phyloP scores from a whole-genome alignment of 176 grass and related monocot species.

The Oryza officinalis region DNA sequence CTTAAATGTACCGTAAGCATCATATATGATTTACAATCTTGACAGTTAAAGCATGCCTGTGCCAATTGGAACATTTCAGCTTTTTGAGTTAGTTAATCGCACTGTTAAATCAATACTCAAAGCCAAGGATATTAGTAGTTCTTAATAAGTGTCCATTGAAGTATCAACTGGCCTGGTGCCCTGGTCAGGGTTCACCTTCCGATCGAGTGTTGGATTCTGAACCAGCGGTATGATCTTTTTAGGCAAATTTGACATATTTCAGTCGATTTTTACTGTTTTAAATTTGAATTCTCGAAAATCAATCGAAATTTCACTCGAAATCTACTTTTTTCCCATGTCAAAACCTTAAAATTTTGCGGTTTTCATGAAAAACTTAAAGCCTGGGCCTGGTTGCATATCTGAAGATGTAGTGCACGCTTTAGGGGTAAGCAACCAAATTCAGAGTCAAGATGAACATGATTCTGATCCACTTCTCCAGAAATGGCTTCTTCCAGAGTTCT shows the following conservation, averaged over 20 bases:
- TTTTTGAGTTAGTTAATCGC: background rate
- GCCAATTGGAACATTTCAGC: background rate
- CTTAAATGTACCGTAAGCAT: background rate
- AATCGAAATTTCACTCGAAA: no score
- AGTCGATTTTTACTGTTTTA: no score
- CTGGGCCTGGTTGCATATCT: background rate
- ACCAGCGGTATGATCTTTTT: no score
- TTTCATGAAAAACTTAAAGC: no score
- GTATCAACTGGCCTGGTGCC: background rate
- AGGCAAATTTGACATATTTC: no score
- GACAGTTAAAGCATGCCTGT: no score
- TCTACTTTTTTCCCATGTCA: no score
- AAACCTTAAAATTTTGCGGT: no score
- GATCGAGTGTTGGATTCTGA: no score
- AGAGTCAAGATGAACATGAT: constrained; percentile 44
- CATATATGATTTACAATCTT: no score
- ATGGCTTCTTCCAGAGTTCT: background rate
- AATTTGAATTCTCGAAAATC: no score
- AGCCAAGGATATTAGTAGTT: background rate
- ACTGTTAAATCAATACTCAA: background rate
- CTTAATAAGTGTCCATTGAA: background rate
- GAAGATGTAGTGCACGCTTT: background rate
- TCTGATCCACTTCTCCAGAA: constrained; percentile 23
- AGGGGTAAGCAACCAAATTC: constrained; percentile 21
- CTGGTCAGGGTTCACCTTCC: no score